A percentile compares a stretch with the other conserved stretches of the same genome.
These are phyloP conservation scores for Polyplosphaeria fusca DNA, from an alignment of 495 filamentous ascomycete species.

Conservation along the genomic window DNA sequence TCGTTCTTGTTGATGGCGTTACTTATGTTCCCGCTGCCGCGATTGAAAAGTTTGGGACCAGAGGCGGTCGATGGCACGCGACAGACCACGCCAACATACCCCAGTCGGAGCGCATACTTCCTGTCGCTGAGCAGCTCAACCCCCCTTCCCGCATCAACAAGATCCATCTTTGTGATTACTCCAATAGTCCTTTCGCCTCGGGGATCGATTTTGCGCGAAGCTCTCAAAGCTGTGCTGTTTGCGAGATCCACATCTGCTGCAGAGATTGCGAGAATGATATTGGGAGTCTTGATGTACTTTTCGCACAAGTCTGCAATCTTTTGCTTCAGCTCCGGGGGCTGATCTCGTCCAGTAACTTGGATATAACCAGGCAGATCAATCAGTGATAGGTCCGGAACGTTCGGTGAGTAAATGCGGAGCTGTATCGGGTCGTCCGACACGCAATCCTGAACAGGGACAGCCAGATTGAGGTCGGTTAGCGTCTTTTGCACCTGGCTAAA, in stretches of 20 bases:
- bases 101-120: slow-evolving; percentile 90
- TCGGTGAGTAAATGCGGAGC: slow-evolving; percentile 88
- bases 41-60: slow-evolving; percentile 66
- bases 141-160: slow-evolving; percentile 82
- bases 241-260: slow-evolving; percentile 96
- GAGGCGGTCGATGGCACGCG: slow-evolving; percentile 62
- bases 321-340: slow-evolving; percentile 86
- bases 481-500: slow-evolving; percentile 91
- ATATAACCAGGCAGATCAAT: slow-evolving; percentile 98
- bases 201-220: slow-evolving; percentile 88
- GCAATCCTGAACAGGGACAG: slow-evolving; percentile 84
- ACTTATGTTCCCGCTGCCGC: slow-evolving; percentile 77
- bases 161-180: slow-evolving; percentile 98
- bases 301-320: slow-evolving; percentile 97
- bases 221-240: slow-evolving; percentile 89
- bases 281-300: slow-evolving; percentile 94
- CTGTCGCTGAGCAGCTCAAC: slow-evolving; percentile 73
- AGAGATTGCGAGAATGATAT: slow-evolving; percentile 95
- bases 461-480: slow-evolving; percentile 89
- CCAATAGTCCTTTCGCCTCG: slow-evolving; percentile 94
- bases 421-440: slow-evolving; percentile 97
- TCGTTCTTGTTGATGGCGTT: slow-evolving; percentile 84
- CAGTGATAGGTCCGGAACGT: slow-evolving; percentile 91
- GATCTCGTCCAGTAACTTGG: slow-evolving; percentile 85
- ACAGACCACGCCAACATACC: slow-evolving; percentile 96